Evolutionary conservation across 2,329 filamentous ascomycete genomes (phyloP).

Genomic region (Alternaria ventricosa): DNA sequence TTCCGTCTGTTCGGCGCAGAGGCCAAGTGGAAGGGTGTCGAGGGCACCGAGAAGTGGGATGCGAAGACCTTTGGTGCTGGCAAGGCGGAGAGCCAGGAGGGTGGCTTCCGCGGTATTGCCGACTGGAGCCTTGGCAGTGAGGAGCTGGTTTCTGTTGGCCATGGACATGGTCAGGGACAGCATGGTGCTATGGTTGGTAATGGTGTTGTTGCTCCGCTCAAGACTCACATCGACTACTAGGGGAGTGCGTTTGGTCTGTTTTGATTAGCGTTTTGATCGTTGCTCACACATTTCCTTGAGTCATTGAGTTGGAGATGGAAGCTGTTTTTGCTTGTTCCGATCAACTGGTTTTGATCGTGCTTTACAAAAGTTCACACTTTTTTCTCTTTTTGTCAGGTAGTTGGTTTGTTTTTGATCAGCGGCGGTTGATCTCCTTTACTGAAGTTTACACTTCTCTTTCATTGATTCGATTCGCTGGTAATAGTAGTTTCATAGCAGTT

Average conservation of each 20-base stretch:
- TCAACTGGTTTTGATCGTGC: neutral
- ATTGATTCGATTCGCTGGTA: no score
- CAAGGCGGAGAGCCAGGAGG: constrained; percentile 54
- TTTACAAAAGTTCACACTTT: neutral
- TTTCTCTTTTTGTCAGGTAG: neutral
- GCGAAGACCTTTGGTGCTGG: constrained; percentile 55
- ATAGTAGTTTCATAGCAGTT: neutral
- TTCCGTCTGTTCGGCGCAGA: constrained; percentile 49
- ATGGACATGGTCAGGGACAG: constrained; percentile 1
- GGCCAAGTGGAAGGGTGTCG: constrained; percentile 49
- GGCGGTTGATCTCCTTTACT: no score
- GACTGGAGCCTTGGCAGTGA: constrained; percentile 43
- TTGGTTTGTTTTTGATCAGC: no score
- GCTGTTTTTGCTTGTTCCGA: neutral
- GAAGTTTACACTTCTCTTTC: no score
- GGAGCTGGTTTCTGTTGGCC: constrained; percentile 7
- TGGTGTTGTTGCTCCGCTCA: neutral
- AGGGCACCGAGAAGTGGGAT: constrained; percentile 58
- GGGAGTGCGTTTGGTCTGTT: neutral
- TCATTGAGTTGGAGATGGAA: neutral
- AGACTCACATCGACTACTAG: neutral
- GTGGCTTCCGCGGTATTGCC: constrained; percentile 37
- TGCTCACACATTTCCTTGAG: neutral
- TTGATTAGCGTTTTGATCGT: neutral
- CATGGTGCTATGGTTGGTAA: neutral